These are phyloP conservation scores for Bromus sterilis DNA, from an alignment of 176 grass and related monocot genomes.

Conservation along the genomic window DNA sequence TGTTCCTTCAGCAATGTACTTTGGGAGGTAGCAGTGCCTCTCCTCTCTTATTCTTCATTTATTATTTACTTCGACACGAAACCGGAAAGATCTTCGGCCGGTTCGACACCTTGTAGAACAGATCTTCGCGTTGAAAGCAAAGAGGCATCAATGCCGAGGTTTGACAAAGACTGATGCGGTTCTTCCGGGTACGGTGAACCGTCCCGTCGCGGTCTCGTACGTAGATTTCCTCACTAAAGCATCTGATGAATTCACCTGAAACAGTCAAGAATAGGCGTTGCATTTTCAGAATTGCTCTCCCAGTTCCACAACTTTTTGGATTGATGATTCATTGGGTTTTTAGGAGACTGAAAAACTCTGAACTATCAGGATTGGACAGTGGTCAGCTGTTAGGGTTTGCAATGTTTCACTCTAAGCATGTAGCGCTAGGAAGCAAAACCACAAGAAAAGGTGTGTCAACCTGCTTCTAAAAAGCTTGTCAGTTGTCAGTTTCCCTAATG, in stretches of 20 bases:
- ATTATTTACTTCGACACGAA: background rate
- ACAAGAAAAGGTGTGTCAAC: background rate
- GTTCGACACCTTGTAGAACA: background rate
- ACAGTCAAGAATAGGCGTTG: background rate
- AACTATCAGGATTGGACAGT: background rate
- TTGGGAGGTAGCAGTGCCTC: background rate
- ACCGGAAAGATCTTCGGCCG: background rate
- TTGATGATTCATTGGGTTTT: background rate
- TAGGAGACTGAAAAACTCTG: background rate
- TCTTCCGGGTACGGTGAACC: constrained; percentile 53
- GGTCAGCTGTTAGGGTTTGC: background rate
- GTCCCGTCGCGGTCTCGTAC: constrained; percentile 28
- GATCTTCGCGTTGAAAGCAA: background rate
- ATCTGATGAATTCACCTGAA: constrained; percentile 67
- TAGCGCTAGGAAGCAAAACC: background rate
- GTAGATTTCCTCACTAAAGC: constrained; percentile 41
- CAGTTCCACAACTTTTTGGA: background rate
- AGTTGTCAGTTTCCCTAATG: background rate
- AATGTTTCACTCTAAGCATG: background rate
- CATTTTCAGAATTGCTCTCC: background rate
- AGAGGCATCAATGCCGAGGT: background rate
- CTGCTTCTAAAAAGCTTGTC: background rate
- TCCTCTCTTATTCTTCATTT: background rate
- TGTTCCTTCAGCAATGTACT: background rate
- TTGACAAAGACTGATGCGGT: constrained; percentile 65